Base-by-base conservation (phyloP, 129 eudicot species). In the Glebionis coronaria region DNA sequence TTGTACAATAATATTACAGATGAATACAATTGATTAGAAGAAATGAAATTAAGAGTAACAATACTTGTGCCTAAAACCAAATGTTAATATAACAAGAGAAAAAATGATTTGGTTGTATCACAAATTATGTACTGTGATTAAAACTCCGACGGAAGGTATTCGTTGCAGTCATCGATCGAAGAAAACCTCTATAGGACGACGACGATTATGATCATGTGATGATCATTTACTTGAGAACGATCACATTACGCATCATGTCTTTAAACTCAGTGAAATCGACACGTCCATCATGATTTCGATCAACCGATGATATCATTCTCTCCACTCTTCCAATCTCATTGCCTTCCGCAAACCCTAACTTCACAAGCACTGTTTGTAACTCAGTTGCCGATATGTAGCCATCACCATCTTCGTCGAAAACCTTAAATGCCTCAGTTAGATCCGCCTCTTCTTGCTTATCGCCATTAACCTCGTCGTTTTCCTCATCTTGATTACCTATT, bases 211-310 rank as follows among this genome's bases (percentile, higher is more conserved):
- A 35, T 35, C 10, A 35, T 35, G 0, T 35, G 11, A 35, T 29
- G 12, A 49, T 31, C 27, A 19, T n/a, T 60, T 12, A 68, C 69
- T 68, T 62, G 18, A 75, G 75, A 27, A 77, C 82, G 42, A 77
- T 75, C 55, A 86, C 86, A 60, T 63, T 80, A 27, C 90, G 90
- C 96, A 89, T 89, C 96, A 89, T 89, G 2, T 89, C 94, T 73
- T 89, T 89, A 59, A 89, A 89, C 80, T 89, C 96, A 11, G 68
- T 70, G 67, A 89, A 89, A 71, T 89, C 96, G 11, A 89, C 96
- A 10, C 57, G 79, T 5, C 96, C 96, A 1, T 89, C 96, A 0
- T 77, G 80, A 68, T 89, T 81, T 45, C 71, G 80, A 53, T 89
- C 96, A 8, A 89, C 96, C 44, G 88, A 81, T 0, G 94, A 86